Conservation (phyloP, 2,329 filamentous ascomycete genomes). For the Trichoderma afroharzianum region DNA sequence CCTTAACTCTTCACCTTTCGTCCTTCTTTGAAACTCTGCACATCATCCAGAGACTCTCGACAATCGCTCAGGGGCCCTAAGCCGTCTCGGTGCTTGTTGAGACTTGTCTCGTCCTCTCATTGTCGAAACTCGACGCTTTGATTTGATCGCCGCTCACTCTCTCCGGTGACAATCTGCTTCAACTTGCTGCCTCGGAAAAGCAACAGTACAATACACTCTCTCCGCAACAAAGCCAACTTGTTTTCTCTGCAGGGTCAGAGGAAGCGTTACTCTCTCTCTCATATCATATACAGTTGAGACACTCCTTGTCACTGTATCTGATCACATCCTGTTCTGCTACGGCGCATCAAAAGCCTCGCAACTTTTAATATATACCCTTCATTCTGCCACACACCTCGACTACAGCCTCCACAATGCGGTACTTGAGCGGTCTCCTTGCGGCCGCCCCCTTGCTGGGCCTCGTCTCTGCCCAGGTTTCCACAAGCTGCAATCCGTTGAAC, state of each 20-base stretch:
- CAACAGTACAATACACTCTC: neutral
- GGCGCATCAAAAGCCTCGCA: neutral
- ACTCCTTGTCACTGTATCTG: neutral
- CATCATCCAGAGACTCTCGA: slow-evolving; percentile 9
- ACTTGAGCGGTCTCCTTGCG: slow-evolving; percentile 26
- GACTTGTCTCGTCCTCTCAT: slow-evolving; percentile 17
- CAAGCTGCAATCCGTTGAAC: slow-evolving; percentile 73
- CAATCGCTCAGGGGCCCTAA: slow-evolving; percentile 8
- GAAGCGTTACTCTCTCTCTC: neutral
- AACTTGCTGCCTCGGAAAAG: slow-evolving; percentile 1
- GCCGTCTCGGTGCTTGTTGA: slow-evolving; percentile 11
- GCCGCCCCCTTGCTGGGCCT: slow-evolving; percentile 42
- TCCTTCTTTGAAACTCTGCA: slow-evolving; percentile 9
- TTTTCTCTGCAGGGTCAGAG: slow-evolving; percentile 17
- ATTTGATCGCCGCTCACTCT: slow-evolving; percentile 12
- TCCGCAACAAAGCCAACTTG: neutral
- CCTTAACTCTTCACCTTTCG: neutral
- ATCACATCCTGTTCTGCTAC: neutral
- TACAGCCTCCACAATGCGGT: slow-evolving; percentile 9
- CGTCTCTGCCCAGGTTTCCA: slow-evolving; percentile 68
- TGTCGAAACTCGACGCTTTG: slow-evolving; percentile 2
- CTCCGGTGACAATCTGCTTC: neutral
- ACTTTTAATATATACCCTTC: neutral
- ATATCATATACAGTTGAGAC: neutral
- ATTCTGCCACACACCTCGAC: neutral